These are phyloP conservation scores for Pichia sp. DNA, from an alignment of 1,139 yeast species.

Conservation along the genomic window DNA sequence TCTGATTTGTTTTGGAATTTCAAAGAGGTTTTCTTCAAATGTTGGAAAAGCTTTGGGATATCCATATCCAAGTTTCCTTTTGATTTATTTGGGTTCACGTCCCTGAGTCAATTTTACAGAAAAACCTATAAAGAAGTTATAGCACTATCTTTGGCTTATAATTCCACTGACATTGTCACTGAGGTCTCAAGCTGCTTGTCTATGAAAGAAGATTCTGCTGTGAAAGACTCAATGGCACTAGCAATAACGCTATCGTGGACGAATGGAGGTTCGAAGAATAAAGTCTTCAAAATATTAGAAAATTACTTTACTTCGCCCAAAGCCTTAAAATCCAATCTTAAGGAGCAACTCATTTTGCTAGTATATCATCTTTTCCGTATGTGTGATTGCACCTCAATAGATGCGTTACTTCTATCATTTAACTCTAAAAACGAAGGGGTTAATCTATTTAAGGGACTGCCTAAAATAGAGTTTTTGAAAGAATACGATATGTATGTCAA, in stretches of 20 bases:
- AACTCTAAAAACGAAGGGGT: background rate
- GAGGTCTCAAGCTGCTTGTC: conserved; percentile 11
- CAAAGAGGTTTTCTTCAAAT: conserved; percentile 26
- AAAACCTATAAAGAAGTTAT: conserved; percentile 32
- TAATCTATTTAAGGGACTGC: background rate
- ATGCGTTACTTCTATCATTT: conserved; percentile 2
- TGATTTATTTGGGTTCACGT: conserved; percentile 31
- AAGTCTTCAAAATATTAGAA: conserved; percentile 12
- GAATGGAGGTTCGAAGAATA: conserved; percentile 11
- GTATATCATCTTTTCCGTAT: conserved; percentile 31
- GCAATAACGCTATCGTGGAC: conserved; percentile 22
- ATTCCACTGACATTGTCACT: conserved; percentile 13
- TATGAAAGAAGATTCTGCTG: conserved; percentile 10
- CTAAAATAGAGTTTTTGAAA: conserved; percentile 7
- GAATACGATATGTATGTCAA: conserved; percentile 18
- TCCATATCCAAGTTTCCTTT: conserved; percentile 35
- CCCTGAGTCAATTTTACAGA: conserved; percentile 27
- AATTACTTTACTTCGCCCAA: conserved; percentile 6
- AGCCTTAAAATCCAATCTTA: conserved; percentile 15
- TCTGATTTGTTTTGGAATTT: conserved; percentile 29
- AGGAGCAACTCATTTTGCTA: conserved; percentile 30
- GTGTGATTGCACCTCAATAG: conserved; percentile 30
- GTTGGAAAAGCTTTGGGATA: conserved; percentile 36
- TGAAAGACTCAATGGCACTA: conserved; percentile 24
- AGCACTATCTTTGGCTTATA: conserved; percentile 32